Conservation (phyloP, 1,284 basidiomycete genomes). For the Chalciporus sp. region DNA sequence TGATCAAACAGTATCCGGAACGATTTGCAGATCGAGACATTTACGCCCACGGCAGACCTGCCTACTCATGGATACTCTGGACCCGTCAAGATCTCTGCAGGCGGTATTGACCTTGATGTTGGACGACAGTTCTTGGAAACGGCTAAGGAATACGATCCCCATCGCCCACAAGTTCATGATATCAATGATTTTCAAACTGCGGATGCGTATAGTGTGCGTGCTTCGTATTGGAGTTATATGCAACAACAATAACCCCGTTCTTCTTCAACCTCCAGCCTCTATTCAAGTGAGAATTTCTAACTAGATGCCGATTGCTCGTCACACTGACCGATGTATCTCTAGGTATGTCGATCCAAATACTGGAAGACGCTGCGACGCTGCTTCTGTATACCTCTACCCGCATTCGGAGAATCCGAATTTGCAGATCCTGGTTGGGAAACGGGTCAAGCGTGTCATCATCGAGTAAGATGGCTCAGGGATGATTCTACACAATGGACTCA, state of each 20-base stretch:
- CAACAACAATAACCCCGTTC: no score
- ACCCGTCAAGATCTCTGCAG: slow-evolving; percentile 53
- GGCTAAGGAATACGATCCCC: slow-evolving; percentile 46
- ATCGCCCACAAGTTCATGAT: slow-evolving; percentile 43
- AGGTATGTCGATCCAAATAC: slow-evolving; percentile 53
- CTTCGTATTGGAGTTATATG: neutral
- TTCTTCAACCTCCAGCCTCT: no score
- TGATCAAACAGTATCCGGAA: no score
- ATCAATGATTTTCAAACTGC: slow-evolving; percentile 43
- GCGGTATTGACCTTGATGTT: slow-evolving; percentile 39
- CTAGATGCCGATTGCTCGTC: neutral
- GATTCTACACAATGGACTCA: neutral
- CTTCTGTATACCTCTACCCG: slow-evolving; percentile 61
- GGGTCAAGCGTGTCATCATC: slow-evolving; percentile 51
- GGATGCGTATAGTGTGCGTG: slow-evolving; percentile 49
- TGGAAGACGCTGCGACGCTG: slow-evolving; percentile 58
- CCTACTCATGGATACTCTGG: slow-evolving; percentile 54
- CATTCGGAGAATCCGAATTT: slow-evolving; percentile 46
- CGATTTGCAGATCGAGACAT: slow-evolving; percentile 50
- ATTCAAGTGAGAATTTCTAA: no score
- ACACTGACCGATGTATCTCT: slow-evolving; percentile 9
- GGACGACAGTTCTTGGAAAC: slow-evolving; percentile 50
- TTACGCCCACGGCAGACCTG: slow-evolving; percentile 36
- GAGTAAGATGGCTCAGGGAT: slow-evolving; percentile 39
- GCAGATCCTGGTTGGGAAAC: slow-evolving; percentile 39